A percentile compares a stretch with the other conserved stretches of the same genome.
phyloP scores from a whole-genome alignment of 495 filamentous ascomycete genomes.

The Platismatia glauca region DNA sequence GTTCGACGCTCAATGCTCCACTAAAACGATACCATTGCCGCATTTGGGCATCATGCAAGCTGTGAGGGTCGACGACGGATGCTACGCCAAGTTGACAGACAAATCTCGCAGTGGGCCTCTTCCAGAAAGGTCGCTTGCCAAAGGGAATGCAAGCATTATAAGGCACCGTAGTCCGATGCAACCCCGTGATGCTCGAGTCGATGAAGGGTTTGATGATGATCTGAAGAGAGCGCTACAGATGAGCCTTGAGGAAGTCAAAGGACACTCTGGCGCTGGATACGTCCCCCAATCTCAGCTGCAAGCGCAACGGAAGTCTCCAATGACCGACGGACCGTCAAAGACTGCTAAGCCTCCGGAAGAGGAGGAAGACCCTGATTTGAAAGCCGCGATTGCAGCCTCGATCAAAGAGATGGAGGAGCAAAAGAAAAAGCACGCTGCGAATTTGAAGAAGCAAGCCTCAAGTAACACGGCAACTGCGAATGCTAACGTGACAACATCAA shows the following conservation, averaged over 20 bases:
- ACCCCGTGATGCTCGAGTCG: constrained; percentile 73
- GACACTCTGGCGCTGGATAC: constrained; percentile 54
- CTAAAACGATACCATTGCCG: constrained; percentile 78
- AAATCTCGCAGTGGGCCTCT: constrained; percentile 41
- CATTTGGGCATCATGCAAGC: constrained; percentile 87
- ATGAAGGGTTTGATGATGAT: constrained; percentile 90
- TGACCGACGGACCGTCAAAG: constrained; percentile 30
- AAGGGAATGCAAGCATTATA: constrained; percentile 44
- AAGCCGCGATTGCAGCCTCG: constrained; percentile 95
- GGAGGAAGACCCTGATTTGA: constrained; percentile 86
- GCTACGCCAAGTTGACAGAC: constrained; percentile 80
- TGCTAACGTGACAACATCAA: constrained; percentile 46
- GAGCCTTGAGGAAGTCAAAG: constrained; percentile 88
- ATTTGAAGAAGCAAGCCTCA: constrained; percentile 62
- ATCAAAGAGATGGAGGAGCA: constrained; percentile 96
- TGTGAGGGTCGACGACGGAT: constrained; percentile 95
- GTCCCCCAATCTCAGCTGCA: constrained; percentile 50
- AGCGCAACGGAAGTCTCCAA: constrained; percentile 31
- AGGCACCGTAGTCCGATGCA: constrained; percentile 62
- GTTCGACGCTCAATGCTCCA: constrained; percentile 87
- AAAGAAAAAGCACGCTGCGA: constrained; percentile 77
- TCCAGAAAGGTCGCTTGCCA: constrained; percentile 27
- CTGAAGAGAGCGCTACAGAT: constrained; percentile 86
- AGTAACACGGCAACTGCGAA: constrained; percentile 36
- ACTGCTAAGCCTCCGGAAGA: constrained; percentile 43